Evolutionary conservation across 768 basidiomycete genomes (phyloP).

Genomic region (Podaxis sp.): DNA sequence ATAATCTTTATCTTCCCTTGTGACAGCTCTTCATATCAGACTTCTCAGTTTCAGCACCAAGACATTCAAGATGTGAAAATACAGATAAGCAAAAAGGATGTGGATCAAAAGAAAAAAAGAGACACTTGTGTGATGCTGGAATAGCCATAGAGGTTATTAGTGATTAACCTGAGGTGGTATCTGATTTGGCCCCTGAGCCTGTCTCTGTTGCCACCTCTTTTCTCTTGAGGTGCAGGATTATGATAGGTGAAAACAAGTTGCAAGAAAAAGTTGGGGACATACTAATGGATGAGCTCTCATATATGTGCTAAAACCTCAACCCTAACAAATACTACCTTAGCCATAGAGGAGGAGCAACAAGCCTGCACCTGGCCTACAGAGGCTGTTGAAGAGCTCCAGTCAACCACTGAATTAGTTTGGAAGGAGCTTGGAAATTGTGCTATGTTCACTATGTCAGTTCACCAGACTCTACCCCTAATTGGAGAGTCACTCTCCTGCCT

Average conservation of each 20-base stretch:
- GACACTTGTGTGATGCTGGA: too few species aligned
- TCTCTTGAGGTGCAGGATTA: neutral
- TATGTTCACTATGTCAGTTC: neutral
- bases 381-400: neutral
- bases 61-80: neutral
- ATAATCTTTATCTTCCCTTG: conserved; percentile 29
- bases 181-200: too few species aligned
- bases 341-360: neutral
- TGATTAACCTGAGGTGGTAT: too few species aligned
- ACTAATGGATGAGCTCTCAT: neutral
- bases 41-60: conserved; percentile 68
- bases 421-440: neutral
- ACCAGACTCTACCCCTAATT: neutral
- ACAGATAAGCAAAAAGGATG: too few species aligned
- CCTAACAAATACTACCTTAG: neutral
- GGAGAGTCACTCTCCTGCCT: neutral
- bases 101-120: too few species aligned
- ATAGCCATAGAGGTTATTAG: too few species aligned
- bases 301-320: neutral
- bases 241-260: neutral
- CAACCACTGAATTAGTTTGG: neutral
- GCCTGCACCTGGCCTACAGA: neutral
- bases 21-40: conserved; percentile 69
- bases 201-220: neutral
- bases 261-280: neutral